Conservation (phyloP, 108 stramenopile species). For the Aurantiochytrium sp. region DNA sequence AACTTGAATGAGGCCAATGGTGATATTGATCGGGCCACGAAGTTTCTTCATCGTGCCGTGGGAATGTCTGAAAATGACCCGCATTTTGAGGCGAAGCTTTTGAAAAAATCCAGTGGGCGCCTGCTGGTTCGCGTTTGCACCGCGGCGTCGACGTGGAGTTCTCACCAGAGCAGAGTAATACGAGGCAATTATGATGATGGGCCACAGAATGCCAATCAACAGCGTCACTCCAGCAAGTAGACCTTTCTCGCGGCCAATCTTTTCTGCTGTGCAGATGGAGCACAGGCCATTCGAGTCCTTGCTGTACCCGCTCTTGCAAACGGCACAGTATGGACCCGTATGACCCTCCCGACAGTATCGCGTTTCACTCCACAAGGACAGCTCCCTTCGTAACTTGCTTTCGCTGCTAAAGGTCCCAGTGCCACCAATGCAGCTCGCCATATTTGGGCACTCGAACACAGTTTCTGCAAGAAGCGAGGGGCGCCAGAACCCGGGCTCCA, state of each 20-base stretch:
- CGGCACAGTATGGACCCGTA: not conserved
- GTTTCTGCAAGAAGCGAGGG: not conserved
- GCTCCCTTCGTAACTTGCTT: not conserved
- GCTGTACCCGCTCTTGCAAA: not conserved
- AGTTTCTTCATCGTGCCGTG: not conserved
- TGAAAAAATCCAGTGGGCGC: not conserved
- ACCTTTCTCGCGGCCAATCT: not conserved
- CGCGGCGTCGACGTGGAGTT: too few relatives aligned
- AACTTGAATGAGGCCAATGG: not conserved
- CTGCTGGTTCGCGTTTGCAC: too few relatives aligned
- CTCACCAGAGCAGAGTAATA: not conserved
- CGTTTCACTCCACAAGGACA: not conserved
- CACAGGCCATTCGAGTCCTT: not conserved
- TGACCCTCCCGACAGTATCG: not conserved
- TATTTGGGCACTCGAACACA: not conserved
- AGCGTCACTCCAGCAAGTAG: not conserved
- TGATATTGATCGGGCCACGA: not conserved
- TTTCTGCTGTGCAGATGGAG: not conserved
- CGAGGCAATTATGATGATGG: not conserved
- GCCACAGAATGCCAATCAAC: not conserved
- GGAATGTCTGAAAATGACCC: too few relatives aligned
- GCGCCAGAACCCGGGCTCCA: not conserved
- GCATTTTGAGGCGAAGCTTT: not conserved
- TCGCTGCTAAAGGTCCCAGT: not conserved
- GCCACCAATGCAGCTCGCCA: not conserved